Evolutionary conservation across 2,329 filamentous ascomycete species (phyloP), one percentile per base, ranked within the genome.

Genomic region (Aspergillus japonicus): DNA sequence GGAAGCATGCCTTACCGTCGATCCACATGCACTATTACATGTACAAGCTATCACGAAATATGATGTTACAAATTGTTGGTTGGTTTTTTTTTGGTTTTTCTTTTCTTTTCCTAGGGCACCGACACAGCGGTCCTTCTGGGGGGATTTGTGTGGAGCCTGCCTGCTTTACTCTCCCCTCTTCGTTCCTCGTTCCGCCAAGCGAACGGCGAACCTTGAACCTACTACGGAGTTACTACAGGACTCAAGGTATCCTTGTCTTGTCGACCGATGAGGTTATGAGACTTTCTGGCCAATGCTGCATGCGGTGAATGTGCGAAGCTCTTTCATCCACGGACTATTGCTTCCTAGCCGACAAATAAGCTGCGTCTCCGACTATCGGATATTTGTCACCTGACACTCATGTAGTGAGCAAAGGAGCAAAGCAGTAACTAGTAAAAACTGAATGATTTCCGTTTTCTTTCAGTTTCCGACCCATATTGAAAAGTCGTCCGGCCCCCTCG

Each of bases 71-170:
- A 61, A 56, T 47, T 8, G 26, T 29, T 29, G 7, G 7, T 8
- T 29, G 26, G 26, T 29, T 10, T 10, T 29, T 29, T 29, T 29
- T 21, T 29, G 10, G 7, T 29, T 8, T 29, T 35, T 35, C 14
- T 49, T 39, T 50, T 55, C 48, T 54, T 24, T 44, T 3, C 39
- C 16, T 7, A 48, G 54, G 56, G 62, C 66, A 67, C 68, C 66
- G 65, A 66, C 63, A 67, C 63, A 42, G 57, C 59, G 70, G 69
- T 68, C 65, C 61, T 60, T 52, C 57, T 50, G 16, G 64, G 69
- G 68, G 65, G 26, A 8, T 8, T 48, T 64, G 65, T 68, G 68
- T 69, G 68, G 68, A 70, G 64, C 64, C 57, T 56, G 33, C 33
- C 26, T 62, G 63, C 57, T 29, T 60, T 23, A 23, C 23, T 65